These are phyloP conservation scores for Aspergillus ochraceus DNA, from an alignment of 2,329 filamentous ascomycete species.

Conservation along the genomic window DNA sequence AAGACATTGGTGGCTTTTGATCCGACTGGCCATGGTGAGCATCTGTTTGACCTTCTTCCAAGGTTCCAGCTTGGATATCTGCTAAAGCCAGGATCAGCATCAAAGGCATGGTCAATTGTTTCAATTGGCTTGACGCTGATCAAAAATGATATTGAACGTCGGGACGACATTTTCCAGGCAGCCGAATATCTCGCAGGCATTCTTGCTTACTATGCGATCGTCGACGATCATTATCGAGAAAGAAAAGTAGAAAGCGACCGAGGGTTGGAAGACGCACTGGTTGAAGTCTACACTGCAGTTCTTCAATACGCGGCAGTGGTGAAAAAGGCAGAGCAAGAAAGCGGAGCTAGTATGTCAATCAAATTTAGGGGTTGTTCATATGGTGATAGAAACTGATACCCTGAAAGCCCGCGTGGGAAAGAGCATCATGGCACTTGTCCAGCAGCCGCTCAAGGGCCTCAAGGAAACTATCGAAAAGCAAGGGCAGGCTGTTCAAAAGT, in stretches of 20 bases:
- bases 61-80: background rate
- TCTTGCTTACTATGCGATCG: background rate
- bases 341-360: background rate
- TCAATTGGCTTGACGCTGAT: constrained; percentile 1
- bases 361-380: background rate
- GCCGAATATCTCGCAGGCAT: background rate
- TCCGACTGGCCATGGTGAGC: constrained; percentile 1
- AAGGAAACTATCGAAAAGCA: background rate
- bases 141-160: constrained; percentile 1
- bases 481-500: background rate
- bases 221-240: background rate
- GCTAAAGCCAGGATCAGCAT: background rate
- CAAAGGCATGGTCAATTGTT: constrained; percentile 1
- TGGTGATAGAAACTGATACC: background rate
- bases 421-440: background rate
- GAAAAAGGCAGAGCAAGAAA: background rate
- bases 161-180: background rate
- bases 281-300: background rate
- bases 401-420: background rate
- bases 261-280: background rate
- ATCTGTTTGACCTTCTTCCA: background rate
- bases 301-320: background rate
- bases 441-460: background rate
- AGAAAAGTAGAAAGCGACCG: background rate
- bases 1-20: background rate